Evolutionary conservation across 768 basidiomycete species (phyloP), one percentile per base, ranked within the genome.

Genomic region (Mycena leptocephala): DNA sequence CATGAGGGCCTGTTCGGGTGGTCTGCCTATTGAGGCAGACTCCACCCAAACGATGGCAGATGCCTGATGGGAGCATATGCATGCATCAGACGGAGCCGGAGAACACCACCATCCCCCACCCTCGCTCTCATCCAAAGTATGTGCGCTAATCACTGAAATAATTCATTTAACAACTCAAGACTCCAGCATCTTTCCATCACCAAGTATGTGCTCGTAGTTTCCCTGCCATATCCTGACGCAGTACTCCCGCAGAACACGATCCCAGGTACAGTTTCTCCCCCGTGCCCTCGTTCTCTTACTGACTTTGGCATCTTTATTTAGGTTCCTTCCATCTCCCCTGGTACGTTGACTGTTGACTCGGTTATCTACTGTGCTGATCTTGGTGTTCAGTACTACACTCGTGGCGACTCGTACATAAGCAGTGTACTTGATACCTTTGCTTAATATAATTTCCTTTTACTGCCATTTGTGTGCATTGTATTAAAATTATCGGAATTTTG

Each of bases 381-480:
- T 43, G 37, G 39, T 41, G 39, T 41, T 63, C 61, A 63, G 61
- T 63, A 61, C 37, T 30, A 39, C 26, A 43, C 61, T 43, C 37
- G 2, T 43, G 41, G 37, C 22, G 24, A 39, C 37, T 30, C 39
- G 13, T 63, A 43, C 13, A 63, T 63, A 63, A 41, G 39, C 39
- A 43, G 26, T 41, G n/a, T 63, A 41, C 39, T 63, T 43, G 59
- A 39, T 61, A 61, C 39, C n/a, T 39, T 61, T 61, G 39, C 39
- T 43, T 28, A 63, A 63, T 63, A 63, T 28, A 63, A 41, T 41
- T 63, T n/a, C 16, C 24, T 39, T 63, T 63, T 63, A 41, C 61
- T 63, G 61, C 61, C 61, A 63, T 63, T 41, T 63, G 39, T 43
- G 61, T 63, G 39, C 61, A 41, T 63, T 43, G 39, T 39, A 61